These are phyloP conservation scores for Colletotrichum siamense DNA, from an alignment of 2,329 filamentous ascomycete genomes.

Conservation along the genomic window DNA sequence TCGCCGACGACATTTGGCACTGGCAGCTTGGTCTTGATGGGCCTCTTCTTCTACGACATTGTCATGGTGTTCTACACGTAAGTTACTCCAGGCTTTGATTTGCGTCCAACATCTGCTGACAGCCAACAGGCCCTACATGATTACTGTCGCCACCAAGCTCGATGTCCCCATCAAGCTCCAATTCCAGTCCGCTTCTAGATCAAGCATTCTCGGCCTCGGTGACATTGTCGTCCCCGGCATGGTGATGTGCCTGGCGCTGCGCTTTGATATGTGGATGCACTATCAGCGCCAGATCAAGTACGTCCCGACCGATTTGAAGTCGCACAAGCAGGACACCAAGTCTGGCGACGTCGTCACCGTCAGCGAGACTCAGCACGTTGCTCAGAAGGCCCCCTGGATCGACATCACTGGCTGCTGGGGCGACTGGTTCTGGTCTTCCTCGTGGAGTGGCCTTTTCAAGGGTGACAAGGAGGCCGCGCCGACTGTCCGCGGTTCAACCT, in stretches of 20 bases:
- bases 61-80: conserved; percentile 88
- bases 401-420: conserved; percentile 79
- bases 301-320: conserved; percentile 40
- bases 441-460: conserved; percentile 25
- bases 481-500: conserved; percentile 53
- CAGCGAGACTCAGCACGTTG: conserved; percentile 45
- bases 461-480: conserved; percentile 29
- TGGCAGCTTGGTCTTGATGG: conserved; percentile 76
- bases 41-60: conserved; percentile 94
- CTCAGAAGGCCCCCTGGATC: conserved; percentile 50
- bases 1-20: conserved; percentile 89
- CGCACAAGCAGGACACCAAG: conserved; percentile 31
- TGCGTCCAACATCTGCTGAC: conserved; percentile 23
- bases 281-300: conserved; percentile 73
- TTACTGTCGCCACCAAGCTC: conserved; percentile 84
- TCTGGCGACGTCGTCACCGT: conserved; percentile 39
- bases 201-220: conserved; percentile 88
- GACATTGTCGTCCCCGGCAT: conserved; percentile 94
- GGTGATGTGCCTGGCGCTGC: conserved; percentile 83
- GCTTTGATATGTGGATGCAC: conserved; percentile 89
- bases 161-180: conserved; percentile 94
- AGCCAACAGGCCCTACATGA: conserved; percentile 73
- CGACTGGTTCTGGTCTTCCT: conserved; percentile 78
- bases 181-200: conserved; percentile 70
- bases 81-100: conserved; percentile 34